Evolutionary conservation across 2,329 filamentous ascomycete species (phyloP).

Genomic region (Dryadomyces sulphureus): DNA sequence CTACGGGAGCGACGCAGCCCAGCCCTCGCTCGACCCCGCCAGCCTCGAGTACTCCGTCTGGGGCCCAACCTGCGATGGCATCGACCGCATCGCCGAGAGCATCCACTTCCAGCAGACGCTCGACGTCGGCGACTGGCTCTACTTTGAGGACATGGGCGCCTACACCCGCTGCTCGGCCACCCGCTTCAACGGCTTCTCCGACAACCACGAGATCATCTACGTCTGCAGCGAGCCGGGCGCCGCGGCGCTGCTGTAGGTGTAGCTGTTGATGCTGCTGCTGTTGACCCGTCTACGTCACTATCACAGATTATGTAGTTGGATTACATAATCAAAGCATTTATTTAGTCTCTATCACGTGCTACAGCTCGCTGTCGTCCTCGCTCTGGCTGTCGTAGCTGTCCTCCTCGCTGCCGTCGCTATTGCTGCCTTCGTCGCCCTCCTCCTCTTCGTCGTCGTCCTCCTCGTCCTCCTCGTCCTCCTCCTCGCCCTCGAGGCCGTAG

Average conservation of each 20-base stretch:
- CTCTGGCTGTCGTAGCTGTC: conserved; percentile 23
- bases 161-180: conserved; percentile 98
- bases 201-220: conserved; percentile 85
- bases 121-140: conserved; percentile 93
- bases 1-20: conserved; percentile 31
- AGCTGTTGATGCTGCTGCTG: conserved; percentile 5
- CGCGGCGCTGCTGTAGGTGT: conserved; percentile 44
- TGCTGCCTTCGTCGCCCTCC: conserved; percentile 32
- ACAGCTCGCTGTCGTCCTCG: background rate
- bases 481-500: conserved; percentile 61
- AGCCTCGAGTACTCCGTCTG: conserved; percentile 85
- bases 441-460: conserved; percentile 43
- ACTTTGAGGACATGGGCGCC: conserved; percentile 97
- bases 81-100: conserved; percentile 81
- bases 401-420: conserved; percentile 24
- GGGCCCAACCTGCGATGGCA: conserved; percentile 96
- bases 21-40: conserved; percentile 20
- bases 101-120: conserved; percentile 63
- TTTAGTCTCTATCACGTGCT: background rate
- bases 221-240: conserved; percentile 89
- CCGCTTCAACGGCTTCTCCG: conserved; percentile 91
- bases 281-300: background rate
- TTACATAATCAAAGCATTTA: no score
- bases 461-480: conserved; percentile 45
- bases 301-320: no score